phyloP scores from a whole-genome alignment of 371 early-diverging fungal genomes.

The Apophysomyces variabilis region DNA sequence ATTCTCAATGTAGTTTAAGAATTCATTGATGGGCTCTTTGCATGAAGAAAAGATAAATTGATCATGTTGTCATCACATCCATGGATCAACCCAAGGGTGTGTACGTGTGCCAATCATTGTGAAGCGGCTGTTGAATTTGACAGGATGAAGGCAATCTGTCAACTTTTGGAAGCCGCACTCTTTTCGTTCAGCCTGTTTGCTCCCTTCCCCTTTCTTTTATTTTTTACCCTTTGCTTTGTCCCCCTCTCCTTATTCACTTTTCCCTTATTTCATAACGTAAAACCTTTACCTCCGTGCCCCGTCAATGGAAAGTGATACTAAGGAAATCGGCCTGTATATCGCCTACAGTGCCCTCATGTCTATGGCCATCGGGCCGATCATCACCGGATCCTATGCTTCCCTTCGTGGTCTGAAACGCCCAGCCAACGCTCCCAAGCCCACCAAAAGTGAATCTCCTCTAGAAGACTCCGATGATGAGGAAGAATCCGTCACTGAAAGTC shows the following conservation, averaged over 20 bases:
- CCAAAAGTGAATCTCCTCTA: constrained; percentile 33
- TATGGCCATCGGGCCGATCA: constrained; percentile 91
- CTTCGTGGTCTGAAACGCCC: constrained; percentile 76
- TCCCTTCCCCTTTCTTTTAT: too few relatives aligned
- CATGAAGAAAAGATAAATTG: too few relatives aligned
- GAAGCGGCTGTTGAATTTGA: too few relatives aligned
- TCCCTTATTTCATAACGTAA: constrained; percentile 11
- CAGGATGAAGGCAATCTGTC: too few relatives aligned
- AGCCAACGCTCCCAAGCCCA: constrained; percentile 44
- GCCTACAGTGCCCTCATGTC: constrained; percentile 90
- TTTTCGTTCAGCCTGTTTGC: too few relatives aligned
- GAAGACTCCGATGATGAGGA: constrained; percentile 61
- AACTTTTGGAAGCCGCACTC: too few relatives aligned
- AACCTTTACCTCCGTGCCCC: not conserved
- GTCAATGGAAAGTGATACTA: constrained; percentile 17
- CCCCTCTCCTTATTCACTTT: constrained; percentile 7
- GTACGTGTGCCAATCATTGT: too few relatives aligned
- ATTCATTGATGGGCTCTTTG: too few relatives aligned
- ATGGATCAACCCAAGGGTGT: too few relatives aligned
- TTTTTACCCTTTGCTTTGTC: not conserved
- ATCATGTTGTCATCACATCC: too few relatives aligned
- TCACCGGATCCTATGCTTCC: constrained; percentile 80
- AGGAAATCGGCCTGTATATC: constrained; percentile 56
- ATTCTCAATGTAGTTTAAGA: too few relatives aligned
- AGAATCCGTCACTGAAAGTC: constrained; percentile 73